Percentiles rank a stretch among this genome's conserved stretches.
Conservation (phyloP, 345 rosid species). For the Brassica incana region DNA sequence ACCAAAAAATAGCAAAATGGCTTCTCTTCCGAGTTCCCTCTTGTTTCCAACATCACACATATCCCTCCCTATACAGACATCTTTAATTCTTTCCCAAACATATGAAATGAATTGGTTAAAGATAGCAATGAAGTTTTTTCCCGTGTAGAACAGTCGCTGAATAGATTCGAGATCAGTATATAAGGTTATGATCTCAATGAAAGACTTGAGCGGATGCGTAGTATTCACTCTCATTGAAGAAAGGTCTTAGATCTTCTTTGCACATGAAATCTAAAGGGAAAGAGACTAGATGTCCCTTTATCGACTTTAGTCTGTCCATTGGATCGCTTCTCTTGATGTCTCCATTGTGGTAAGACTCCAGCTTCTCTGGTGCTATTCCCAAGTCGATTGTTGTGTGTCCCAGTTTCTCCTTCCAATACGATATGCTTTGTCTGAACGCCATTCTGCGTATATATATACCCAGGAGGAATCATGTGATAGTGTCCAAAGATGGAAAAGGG, state of each 20-base stretch:
- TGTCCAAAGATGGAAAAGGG: slow-evolving; percentile 8
- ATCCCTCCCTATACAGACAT: slow-evolving; percentile 31
- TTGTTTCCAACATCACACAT: slow-evolving; percentile 14
- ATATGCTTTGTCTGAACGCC: slow-evolving; percentile 62
- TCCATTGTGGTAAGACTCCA: slow-evolving; percentile 69
- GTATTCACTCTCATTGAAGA: slow-evolving; percentile 92
- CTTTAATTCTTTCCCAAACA: slow-evolving; percentile 17
- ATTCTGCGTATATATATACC: slow-evolving; percentile 35
- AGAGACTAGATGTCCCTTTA: slow-evolving; percentile 87
- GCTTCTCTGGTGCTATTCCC: slow-evolving; percentile 79
- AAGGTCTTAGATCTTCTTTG: slow-evolving; percentile 90
- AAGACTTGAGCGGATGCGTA: slow-evolving; percentile 95
- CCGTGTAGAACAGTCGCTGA: slow-evolving; percentile 8
- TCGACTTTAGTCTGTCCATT: slow-evolving; percentile 60
- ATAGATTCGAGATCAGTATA: background rate
- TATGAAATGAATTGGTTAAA: slow-evolving; percentile 18
- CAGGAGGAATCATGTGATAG: background rate
- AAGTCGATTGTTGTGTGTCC: slow-evolving; percentile 88
- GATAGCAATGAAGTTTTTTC: slow-evolving; percentile 18
- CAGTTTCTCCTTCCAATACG: slow-evolving; percentile 71
- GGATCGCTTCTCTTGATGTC: slow-evolving; percentile 59
- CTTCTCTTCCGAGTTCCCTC: slow-evolving; percentile 20
- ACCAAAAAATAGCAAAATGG: slow-evolving; percentile 25
- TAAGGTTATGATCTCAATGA: slow-evolving; percentile 45
- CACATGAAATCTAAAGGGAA: slow-evolving; percentile 94